Conservation (phyloP, 2,329 filamentous ascomycete genomes). For the Cryphonectria parasitica region DNA sequence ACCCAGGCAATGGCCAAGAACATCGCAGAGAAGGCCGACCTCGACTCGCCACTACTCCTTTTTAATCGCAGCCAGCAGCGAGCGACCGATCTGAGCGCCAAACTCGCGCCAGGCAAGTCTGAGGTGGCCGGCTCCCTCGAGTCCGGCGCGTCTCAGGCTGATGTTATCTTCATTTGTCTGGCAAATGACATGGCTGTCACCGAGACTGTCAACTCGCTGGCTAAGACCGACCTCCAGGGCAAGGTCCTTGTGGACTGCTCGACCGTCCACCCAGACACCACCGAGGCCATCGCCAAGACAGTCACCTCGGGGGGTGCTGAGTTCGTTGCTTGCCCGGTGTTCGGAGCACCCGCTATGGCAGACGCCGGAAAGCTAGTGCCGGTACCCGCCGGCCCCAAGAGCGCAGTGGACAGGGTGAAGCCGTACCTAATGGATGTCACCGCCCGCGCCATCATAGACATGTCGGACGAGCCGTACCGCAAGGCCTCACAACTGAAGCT, state of each 20-base stretch:
- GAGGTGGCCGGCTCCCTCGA: constrained; percentile 65
- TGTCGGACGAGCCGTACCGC: constrained; percentile 69
- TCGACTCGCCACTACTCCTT: constrained; percentile 72
- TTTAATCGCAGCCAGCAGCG: constrained; percentile 78
- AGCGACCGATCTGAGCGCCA: constrained; percentile 64
- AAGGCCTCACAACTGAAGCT: constrained; percentile 76
- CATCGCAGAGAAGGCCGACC: constrained; percentile 74
- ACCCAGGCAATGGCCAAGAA: constrained; percentile 81
- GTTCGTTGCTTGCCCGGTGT: constrained; percentile 75
- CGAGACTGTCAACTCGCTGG: constrained; percentile 60
- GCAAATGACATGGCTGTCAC: constrained; percentile 77
- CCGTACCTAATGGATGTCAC: constrained; percentile 77
- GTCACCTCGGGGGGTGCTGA: constrained; percentile 64
- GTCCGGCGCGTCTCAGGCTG: constrained; percentile 69
- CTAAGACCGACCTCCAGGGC: constrained; percentile 60
- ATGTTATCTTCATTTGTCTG: constrained; percentile 83
- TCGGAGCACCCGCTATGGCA: constrained; percentile 72
- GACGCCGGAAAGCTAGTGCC: constrained; percentile 72
- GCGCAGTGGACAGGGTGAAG: constrained; percentile 64
- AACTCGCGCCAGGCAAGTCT: constrained; percentile 64
- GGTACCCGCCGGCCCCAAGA: constrained; percentile 69
- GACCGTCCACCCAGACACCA: constrained; percentile 83
- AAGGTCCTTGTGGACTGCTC: constrained; percentile 89
- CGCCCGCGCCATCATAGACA: constrained; percentile 70
- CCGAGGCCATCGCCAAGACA: constrained; percentile 64